These are phyloP conservation scores for Backusella morwellensis DNA, from an alignment of 192 early-diverging fungal genomes.

Conservation along the genomic window DNA sequence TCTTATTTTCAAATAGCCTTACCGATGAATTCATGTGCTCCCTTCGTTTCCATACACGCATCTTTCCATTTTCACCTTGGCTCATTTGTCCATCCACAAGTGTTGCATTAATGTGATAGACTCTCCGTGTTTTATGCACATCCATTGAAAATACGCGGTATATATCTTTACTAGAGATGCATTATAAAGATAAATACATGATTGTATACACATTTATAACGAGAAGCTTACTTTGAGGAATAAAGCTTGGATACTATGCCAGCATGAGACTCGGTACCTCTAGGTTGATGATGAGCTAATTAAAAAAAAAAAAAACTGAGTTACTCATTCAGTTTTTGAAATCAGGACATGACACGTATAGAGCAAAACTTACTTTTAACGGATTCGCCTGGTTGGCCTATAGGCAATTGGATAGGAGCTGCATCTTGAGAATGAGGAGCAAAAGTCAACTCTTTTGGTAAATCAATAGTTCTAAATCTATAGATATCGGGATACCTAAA, in stretches of 20 bases:
- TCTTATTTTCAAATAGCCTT: neutral
- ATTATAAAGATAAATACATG: neutral
- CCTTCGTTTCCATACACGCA: neutral
- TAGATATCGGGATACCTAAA: slow-evolving; percentile 23
- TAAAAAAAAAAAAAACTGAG: slow-evolving; percentile 2
- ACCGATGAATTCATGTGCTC: neutral
- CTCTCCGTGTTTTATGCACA: neutral
- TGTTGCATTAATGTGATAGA: slow-evolving; percentile 7
- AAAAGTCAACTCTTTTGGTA: slow-evolving; percentile 12
- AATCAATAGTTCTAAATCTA: slow-evolving; percentile 14
- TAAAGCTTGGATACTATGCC: slow-evolving; percentile 16
- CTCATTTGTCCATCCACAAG: slow-evolving; percentile 6
- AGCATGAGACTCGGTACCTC: slow-evolving; percentile 7
- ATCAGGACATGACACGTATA: neutral
- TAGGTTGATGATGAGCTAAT: slow-evolving; percentile 18
- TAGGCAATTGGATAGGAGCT: neutral
- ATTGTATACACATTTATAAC: neutral
- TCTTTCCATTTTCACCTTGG: neutral
- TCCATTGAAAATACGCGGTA: slow-evolving; percentile 20
- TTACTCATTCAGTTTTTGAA: neutral
- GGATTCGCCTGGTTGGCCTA: slow-evolving; percentile 13
- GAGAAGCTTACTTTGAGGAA: slow-evolving; percentile 10
- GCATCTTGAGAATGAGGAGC: slow-evolving; percentile 24
- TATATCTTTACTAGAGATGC: neutral
- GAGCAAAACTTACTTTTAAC: slow-evolving; percentile 12